phyloP scores from a whole-genome alignment of 2,329 filamentous ascomycete genomes.

The Dactylonectria estremocensis region DNA sequence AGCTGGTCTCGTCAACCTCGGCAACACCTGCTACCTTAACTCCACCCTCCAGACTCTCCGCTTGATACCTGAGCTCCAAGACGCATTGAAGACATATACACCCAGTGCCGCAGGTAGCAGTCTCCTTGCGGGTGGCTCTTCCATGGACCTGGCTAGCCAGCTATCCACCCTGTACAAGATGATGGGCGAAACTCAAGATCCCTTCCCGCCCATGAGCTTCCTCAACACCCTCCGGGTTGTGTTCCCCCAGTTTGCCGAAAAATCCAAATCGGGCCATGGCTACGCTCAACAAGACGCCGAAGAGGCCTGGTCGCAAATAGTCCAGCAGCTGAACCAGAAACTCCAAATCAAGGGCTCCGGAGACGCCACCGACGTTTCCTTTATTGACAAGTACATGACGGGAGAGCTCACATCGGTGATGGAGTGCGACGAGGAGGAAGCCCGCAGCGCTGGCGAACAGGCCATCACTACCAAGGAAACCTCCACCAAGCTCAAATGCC shows the following conservation, averaged over 20 bases:
- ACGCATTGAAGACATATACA: conserved; percentile 77
- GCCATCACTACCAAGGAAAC: conserved; percentile 77
- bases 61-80: conserved; percentile 90
- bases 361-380: conserved; percentile 72
- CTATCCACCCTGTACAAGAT: conserved; percentile 88
- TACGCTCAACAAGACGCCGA: conserved; percentile 99
- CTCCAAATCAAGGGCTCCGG: conserved; percentile 74
- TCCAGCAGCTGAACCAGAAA: conserved; percentile 85
- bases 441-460: conserved; percentile 82
- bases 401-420: conserved; percentile 85
- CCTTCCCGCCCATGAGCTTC: conserved; percentile 88
- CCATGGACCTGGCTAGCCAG: conserved; percentile 80
- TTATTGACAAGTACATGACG: conserved; percentile 92
- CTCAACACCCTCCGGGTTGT: conserved; percentile 82
- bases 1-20: conserved; percentile 90
- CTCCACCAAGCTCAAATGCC: conserved; percentile 96
- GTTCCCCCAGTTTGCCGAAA: conserved; percentile 95
- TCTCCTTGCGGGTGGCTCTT: conserved; percentile 52
- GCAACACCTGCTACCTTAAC: conserved; percentile 99
- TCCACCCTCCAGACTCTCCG: conserved; percentile 94
- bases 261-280: conserved; percentile 83
- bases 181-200: conserved; percentile 90
- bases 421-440: conserved; percentile 86
- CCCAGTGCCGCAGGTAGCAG: conserved; percentile 61
- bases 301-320: conserved; percentile 97